Evolutionary conservation across 371 early-diverging fungal species (phyloP).

Genomic region (Rhizopus microsporus): DNA sequence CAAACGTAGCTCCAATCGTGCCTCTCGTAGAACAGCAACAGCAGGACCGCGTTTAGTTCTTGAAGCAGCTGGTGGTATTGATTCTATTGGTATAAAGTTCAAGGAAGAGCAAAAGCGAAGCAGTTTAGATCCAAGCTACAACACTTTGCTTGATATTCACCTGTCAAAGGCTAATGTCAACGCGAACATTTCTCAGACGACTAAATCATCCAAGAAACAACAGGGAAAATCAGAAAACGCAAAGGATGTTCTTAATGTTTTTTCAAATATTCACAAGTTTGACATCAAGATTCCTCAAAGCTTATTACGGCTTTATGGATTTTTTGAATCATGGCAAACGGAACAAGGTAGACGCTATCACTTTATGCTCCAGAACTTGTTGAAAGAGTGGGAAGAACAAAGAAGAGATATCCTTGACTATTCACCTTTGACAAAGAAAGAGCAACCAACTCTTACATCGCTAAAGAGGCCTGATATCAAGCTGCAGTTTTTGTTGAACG

Average conservation of each 20-base stretch:
- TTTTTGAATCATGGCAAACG: slow-evolving; percentile 81
- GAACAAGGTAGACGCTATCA: slow-evolving; percentile 75
- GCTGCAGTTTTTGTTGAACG: slow-evolving; percentile 65
- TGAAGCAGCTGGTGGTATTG: slow-evolving; percentile 46
- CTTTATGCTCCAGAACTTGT: slow-evolving; percentile 71
- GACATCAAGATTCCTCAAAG: slow-evolving; percentile 71
- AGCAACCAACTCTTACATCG: neutral
- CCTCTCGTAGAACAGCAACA: slow-evolving; percentile 19
- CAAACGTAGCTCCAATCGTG: slow-evolving; percentile 40
- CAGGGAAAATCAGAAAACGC: slow-evolving; percentile 16
- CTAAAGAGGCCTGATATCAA: slow-evolving; percentile 51
- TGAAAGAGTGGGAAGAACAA: slow-evolving; percentile 72
- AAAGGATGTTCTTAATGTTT: slow-evolving; percentile 54
- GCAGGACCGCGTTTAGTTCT: slow-evolving; percentile 41
- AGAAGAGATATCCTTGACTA: slow-evolving; percentile 17
- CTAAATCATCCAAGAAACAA: slow-evolving; percentile 27
- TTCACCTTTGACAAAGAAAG: neutral
- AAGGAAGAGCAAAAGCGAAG: slow-evolving; percentile 27
- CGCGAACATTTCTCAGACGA: slow-evolving; percentile 40
- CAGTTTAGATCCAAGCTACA: slow-evolving; percentile 2
- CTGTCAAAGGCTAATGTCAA: slow-evolving; percentile 42
- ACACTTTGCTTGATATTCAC: slow-evolving; percentile 35
- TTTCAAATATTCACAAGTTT: slow-evolving; percentile 60
- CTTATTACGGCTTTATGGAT: slow-evolving; percentile 73
- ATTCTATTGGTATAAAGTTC: slow-evolving; percentile 34